Evolutionary conservation across 2,329 filamentous ascomycete genomes (phyloP).

Genomic region (Fusarium gaditjirri): DNA sequence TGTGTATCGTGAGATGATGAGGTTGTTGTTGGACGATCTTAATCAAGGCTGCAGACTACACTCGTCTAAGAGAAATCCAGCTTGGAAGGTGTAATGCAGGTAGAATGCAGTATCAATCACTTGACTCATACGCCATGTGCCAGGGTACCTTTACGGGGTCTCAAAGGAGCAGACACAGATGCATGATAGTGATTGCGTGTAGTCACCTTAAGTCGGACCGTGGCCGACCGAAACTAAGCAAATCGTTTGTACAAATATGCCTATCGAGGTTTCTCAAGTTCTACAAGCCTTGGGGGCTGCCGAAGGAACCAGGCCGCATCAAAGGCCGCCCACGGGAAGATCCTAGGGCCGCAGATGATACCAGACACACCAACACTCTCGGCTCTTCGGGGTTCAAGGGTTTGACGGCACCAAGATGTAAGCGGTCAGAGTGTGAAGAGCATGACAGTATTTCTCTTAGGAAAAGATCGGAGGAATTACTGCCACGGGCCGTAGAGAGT

Average conservation of each 20-base stretch:
- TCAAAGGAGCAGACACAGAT: slow-evolving; percentile 19
- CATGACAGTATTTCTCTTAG: slow-evolving; percentile 1
- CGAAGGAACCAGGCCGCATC: slow-evolving; percentile 34
- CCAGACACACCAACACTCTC: slow-evolving; percentile 27
- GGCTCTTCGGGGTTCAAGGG: slow-evolving; percentile 5
- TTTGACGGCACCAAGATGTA: slow-evolving; percentile 2
- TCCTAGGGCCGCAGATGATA: slow-evolving; percentile 30
- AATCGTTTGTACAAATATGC: slow-evolving; percentile 8
- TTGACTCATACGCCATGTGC: slow-evolving; percentile 47
- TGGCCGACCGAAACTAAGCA: slow-evolving; percentile 15
- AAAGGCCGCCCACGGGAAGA: slow-evolving; percentile 41
- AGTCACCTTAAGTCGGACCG: slow-evolving; percentile 22
- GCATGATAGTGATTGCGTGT: slow-evolving; percentile 30
- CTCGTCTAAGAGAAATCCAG: slow-evolving; percentile 16
- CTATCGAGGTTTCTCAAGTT: slow-evolving; percentile 10
- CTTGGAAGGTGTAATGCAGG: slow-evolving; percentile 31
- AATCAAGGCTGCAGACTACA: slow-evolving; percentile 32
- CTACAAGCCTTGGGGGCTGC: slow-evolving; percentile 6
- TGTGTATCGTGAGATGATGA: slow-evolving; percentile 11
- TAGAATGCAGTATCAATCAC: slow-evolving; percentile 42
- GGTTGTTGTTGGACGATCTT: slow-evolving; percentile 26
- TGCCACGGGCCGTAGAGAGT: slow-evolving; percentile 25
- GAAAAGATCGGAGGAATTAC: slow-evolving; percentile 24
- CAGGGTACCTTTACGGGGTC: slow-evolving; percentile 35
- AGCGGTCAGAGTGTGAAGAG: slow-evolving; percentile 18